A percentile compares a stretch with the other conserved stretches of the same genome.
phyloP scores from a whole-genome alignment of 495 filamentous ascomycete species.

The Penicillium argentinense region DNA sequence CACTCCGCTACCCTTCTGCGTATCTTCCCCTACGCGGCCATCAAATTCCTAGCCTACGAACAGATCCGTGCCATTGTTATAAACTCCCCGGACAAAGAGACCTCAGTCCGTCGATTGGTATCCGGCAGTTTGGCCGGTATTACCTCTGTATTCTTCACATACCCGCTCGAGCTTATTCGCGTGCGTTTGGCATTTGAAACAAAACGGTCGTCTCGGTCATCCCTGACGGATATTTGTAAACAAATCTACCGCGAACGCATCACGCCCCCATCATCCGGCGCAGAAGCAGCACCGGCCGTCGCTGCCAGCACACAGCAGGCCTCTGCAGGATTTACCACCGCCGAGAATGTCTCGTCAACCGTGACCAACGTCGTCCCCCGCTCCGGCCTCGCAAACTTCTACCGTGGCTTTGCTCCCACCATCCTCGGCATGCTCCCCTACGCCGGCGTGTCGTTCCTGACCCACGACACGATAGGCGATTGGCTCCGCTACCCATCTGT shows the following conservation, averaged over 20 bases:
- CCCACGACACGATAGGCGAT: constrained; percentile 85
- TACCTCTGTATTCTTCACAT: constrained; percentile 91
- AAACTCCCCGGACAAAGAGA: constrained; percentile 68
- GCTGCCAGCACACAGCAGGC: constrained; percentile 23
- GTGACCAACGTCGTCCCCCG: constrained; percentile 51
- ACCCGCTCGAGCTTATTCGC: constrained; percentile 87
- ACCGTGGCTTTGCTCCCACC: constrained; percentile 88
- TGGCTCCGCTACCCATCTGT: constrained; percentile 66
- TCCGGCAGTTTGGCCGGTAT: constrained; percentile 82
- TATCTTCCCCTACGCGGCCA: constrained; percentile 95
- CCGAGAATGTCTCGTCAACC: constrained; percentile 34
- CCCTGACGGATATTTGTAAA: constrained; percentile 68
- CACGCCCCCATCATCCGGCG: constrained; percentile 28
- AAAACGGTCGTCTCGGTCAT: constrained; percentile 61
- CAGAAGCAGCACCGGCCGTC: constrained; percentile 18
- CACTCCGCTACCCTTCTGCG: constrained; percentile 92
- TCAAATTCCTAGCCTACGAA: constrained; percentile 98
- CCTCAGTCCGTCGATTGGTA: constrained; percentile 70
- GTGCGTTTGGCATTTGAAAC: constrained; percentile 96
- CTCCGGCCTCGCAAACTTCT: constrained; percentile 83
- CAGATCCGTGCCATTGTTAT: constrained; percentile 83
- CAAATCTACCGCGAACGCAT: constrained; percentile 80
- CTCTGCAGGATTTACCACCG: constrained; percentile 32
- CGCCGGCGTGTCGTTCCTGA: constrained; percentile 95
- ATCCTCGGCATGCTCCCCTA: constrained; percentile 94